Evolutionary conservation across 805 yeast species (phyloP).

Genomic region (Sungouiella thailandica): DNA sequence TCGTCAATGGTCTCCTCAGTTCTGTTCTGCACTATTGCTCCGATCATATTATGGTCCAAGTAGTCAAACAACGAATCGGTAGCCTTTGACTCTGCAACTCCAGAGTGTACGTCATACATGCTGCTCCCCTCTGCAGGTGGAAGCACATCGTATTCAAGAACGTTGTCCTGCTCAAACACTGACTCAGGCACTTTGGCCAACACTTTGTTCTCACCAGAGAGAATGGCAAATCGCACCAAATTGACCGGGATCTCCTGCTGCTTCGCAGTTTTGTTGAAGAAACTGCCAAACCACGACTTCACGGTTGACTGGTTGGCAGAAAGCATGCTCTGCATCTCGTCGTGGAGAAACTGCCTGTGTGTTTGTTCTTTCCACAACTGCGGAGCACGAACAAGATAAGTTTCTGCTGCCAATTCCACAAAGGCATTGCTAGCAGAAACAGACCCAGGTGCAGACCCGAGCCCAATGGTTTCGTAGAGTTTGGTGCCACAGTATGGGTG

Average conservation of each 20-base stretch:
- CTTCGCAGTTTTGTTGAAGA: conserved; percentile 6
- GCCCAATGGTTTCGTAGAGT: conserved; percentile 46
- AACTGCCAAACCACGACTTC: conserved; percentile 9
- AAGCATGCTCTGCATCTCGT: conserved; percentile 29
- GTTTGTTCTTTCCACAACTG: conserved; percentile 49
- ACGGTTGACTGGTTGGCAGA: background rate
- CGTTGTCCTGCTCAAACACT: conserved; percentile 58
- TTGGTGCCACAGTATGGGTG: conserved; percentile 57
- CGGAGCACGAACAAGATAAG: conserved; percentile 55
- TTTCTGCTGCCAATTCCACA: conserved; percentile 43
- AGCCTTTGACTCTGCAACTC: conserved; percentile 14
- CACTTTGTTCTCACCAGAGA: conserved; percentile 65
- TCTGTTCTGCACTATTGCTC: conserved; percentile 36
- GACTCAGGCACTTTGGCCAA: conserved; percentile 64
- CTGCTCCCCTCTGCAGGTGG: conserved; percentile 47
- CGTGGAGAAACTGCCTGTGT: conserved; percentile 44
- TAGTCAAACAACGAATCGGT: conserved; percentile 35
- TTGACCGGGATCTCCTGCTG: conserved; percentile 48
- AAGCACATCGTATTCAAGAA: conserved; percentile 65
- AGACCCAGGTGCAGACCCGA: conserved; percentile 11
- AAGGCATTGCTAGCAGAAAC: conserved; percentile 18
- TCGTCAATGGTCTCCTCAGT: conserved; percentile 20
- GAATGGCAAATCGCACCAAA: conserved; percentile 59
- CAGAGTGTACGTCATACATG: conserved; percentile 37
- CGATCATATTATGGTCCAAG: conserved; percentile 44